Base-by-base conservation (phyloP, 177 flowering plant genomes). In the Vitis hybrid region DNA sequence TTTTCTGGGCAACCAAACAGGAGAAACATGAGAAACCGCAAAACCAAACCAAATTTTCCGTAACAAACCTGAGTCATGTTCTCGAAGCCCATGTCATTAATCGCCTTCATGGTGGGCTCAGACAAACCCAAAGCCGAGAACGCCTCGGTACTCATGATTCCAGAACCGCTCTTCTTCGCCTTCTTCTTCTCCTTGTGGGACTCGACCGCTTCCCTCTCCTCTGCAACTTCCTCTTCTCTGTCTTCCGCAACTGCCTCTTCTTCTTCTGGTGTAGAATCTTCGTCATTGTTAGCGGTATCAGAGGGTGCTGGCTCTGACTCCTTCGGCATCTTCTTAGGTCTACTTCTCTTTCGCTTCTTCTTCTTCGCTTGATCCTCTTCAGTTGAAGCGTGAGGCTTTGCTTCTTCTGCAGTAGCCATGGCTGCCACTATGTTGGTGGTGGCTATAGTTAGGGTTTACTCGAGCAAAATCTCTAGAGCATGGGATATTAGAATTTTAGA, bases 11-110 rank as follows among this genome's bases (percentile, higher is more conserved):
- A 15, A 57, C 40, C n/a, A 24, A 52, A 8, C 21, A 24, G 6
- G 14, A 14, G 46, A 24, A 6, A 21, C 13, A 52, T 5, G 13
- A 49, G 4, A 62, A 40, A 40, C 46, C 46, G 24, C 12, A 3
- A 40, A 24, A 14, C 32, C 6, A 30, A 67, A 50, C 15, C 12
- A 62, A 66, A 15, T 9, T 3, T 19, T 4, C 8, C 14, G 40
- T 13, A 17, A n/a, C 0, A 15, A 51, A 94, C 98, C 97, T 92
- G 87, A 70, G 97, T 92, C 95, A 92, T 91, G 72, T 86, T 68
- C 75, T 71, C 55, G 65, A 94, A 94, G 0, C 89, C 88, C 83
- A 90, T 83, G 40, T 86, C 97, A 72, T 80, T 58, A 14, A 94
- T 92, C 2, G 95, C 92, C 19, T 81, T 84, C 76, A 80, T 76